Evolutionary conservation across 495 filamentous ascomycete species (phyloP).

Genomic region (Cenococcum geophilum): DNA sequence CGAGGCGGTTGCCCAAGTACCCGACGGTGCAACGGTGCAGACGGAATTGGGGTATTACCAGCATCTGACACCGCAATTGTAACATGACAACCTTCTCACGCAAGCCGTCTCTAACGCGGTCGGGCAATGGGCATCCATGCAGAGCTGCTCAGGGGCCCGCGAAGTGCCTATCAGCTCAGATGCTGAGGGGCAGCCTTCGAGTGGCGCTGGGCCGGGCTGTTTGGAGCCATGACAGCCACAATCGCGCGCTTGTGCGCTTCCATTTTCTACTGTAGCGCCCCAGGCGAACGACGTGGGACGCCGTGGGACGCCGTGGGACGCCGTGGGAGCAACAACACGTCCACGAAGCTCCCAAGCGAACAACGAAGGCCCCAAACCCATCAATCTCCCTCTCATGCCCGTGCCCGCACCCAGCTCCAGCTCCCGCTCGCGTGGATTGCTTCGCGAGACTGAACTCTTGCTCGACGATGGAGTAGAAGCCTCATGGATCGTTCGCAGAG

Average conservation of each 20-base stretch:
- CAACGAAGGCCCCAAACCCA: background rate
- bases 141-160: background rate
- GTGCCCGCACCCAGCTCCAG: background rate
- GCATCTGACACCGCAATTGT: background rate
- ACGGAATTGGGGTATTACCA: too few species aligned
- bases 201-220: too few species aligned
- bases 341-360: background rate
- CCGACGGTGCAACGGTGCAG: too few species aligned
- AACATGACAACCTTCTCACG: background rate
- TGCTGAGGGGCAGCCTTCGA: too few species aligned
- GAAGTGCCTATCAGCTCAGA: too few species aligned
- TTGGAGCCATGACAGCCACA: too few species aligned
- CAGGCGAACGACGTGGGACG: too few species aligned
- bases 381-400: background rate
- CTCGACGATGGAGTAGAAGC: constrained; percentile 2
- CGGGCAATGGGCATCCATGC: background rate
- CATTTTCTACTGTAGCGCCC: too few species aligned
- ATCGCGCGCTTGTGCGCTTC: too few species aligned
- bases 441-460: background rate
- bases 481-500: constrained; percentile 1
- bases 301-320: too few species aligned
- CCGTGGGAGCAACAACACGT: too few species aligned
- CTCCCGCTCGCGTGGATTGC: background rate
- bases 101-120: background rate
- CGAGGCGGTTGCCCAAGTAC: too few species aligned